Percentiles rank a stretch among this genome's conserved stretches.
Conservation (phyloP, 2,329 filamentous ascomycete species). For the Zopfia rhizophila region DNA sequence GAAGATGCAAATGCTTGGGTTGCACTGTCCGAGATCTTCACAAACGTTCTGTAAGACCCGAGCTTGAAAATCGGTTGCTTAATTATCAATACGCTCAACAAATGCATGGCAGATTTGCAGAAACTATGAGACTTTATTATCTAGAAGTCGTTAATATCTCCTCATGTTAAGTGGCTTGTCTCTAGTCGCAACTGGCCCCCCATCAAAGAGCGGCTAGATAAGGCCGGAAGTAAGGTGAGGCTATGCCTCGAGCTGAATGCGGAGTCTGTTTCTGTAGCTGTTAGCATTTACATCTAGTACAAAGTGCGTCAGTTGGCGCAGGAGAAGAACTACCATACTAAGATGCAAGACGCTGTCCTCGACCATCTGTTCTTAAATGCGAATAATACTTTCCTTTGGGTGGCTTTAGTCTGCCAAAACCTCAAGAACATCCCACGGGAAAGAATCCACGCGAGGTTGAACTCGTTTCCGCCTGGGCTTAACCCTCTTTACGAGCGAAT, state of each 20-base stretch:
- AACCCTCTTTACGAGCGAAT: slow-evolving; percentile 53
- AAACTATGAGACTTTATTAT: slow-evolving; percentile 8
- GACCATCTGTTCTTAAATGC: too few relatives aligned
- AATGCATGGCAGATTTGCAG: slow-evolving; percentile 3
- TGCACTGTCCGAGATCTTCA: slow-evolving; percentile 50
- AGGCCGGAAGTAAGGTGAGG: slow-evolving; percentile 22
- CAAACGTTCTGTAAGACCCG: slow-evolving; percentile 51
- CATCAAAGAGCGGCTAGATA: slow-evolving; percentile 48
- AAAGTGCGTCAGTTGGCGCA: too few relatives aligned
- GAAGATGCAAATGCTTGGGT: slow-evolving; percentile 52
- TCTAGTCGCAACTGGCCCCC: slow-evolving; percentile 56
- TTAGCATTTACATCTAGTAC: too few relatives aligned
- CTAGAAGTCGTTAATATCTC: slow-evolving; percentile 40
- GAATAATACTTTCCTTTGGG: slow-evolving; percentile 52
- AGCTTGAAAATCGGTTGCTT: slow-evolving; percentile 6
- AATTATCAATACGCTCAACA: slow-evolving; percentile 2
- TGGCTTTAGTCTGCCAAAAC: slow-evolving; percentile 42
- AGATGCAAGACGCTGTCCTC: too few relatives aligned
- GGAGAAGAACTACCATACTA: too few relatives aligned
- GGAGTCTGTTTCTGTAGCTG: slow-evolving; percentile 42
- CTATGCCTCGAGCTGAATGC: slow-evolving; percentile 48
- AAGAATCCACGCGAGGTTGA: slow-evolving; percentile 21
- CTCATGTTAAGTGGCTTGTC: background rate
- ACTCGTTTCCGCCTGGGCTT: slow-evolving; percentile 48
- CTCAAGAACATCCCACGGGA: slow-evolving; percentile 32